A percentile compares a stretch with the other conserved stretches of the same genome.
Evolutionary conservation across 345 rosid species (phyloP).

Genomic region (Theobroma cacao): DNA sequence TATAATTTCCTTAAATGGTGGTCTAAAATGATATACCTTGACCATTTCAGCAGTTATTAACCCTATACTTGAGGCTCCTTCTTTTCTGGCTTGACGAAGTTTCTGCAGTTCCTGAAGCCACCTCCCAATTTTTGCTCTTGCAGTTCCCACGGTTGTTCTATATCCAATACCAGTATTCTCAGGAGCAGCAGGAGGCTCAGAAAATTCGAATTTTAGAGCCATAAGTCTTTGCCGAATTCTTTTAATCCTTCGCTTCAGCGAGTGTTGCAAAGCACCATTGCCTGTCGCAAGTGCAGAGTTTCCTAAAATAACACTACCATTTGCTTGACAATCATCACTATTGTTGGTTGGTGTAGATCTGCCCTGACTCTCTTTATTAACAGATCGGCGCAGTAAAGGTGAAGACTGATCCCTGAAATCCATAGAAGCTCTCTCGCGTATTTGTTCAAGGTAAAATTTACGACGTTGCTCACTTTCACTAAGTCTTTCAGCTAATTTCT

Average conservation of each 20-base stretch:
- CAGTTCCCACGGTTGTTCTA: constrained; percentile 62
- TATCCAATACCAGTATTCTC: constrained; percentile 62
- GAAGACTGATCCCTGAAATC: constrained; percentile 81
- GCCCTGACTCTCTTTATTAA: constrained; percentile 59
- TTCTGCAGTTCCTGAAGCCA: constrained; percentile 87
- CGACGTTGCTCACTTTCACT: constrained; percentile 77
- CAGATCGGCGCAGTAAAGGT: constrained; percentile 54
- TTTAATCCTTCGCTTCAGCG: constrained; percentile 61
- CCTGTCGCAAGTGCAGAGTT: constrained; percentile 36
- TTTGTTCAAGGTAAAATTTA: constrained; percentile 71
- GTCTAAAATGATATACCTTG: constrained; percentile 45
- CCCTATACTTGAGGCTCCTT: constrained; percentile 70
- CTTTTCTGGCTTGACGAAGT: constrained; percentile 77
- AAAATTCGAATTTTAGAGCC: constrained; percentile 66
- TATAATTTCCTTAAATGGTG: background rate
- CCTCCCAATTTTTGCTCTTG: constrained; percentile 70
- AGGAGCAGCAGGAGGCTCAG: constrained; percentile 45
- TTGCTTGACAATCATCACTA: constrained; percentile 52
- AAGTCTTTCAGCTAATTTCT: constrained; percentile 70
- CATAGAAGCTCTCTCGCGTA: constrained; percentile 80
- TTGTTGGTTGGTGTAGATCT: constrained; percentile 39
- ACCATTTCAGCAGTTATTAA: constrained; percentile 66
- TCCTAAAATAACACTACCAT: constrained; percentile 29
- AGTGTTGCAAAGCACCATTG: constrained; percentile 45
- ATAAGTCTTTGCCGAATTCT: constrained; percentile 71